Percentiles rank a stretch among this genome's conserved stretches.
Conservation (phyloP, 176 grass and related monocot species). For the Secale cereale region DNA sequence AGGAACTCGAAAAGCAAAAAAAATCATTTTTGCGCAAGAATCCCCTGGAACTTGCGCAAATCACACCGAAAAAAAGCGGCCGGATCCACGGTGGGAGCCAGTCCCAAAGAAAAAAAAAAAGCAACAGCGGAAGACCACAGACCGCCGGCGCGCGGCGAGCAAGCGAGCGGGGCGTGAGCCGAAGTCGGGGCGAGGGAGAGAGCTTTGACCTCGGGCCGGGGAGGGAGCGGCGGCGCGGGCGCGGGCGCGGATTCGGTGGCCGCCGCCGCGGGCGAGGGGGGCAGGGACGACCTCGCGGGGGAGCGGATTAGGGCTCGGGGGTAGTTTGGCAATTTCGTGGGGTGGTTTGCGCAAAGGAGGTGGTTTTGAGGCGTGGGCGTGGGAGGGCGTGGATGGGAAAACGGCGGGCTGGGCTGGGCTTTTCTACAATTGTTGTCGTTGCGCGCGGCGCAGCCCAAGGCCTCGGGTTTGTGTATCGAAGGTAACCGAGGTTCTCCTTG, state of each 20-base stretch:
- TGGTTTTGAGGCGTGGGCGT: background rate
- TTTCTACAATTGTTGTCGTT: background rate
- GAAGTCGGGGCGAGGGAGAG: background rate
- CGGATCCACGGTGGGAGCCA: background rate
- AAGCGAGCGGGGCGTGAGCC: background rate
- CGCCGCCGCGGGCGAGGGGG: background rate
- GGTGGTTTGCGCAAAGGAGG: constrained; percentile 18
- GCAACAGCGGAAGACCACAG: background rate
- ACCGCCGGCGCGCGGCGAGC: background rate
- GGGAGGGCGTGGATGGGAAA: background rate
- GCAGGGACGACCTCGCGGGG: background rate
- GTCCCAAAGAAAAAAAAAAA: background rate
- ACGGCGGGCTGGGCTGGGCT: background rate
- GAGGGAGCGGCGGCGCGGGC: too few species aligned
- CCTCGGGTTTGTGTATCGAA: background rate
- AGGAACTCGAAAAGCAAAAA: background rate
- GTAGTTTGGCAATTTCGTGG: background rate
- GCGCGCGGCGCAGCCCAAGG: background rate
- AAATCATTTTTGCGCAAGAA: constrained; percentile 35
- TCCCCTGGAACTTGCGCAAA: constrained; percentile 34
- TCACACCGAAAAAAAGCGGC: background rate
- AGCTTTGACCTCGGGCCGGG: background rate
- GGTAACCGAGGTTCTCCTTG: background rate
- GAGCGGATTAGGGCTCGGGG: constrained; percentile 10
- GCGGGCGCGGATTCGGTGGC: background rate